Conservation (phyloP, 2,329 filamentous ascomycete genomes). For the Lasiodiplodia gonubiensis region DNA sequence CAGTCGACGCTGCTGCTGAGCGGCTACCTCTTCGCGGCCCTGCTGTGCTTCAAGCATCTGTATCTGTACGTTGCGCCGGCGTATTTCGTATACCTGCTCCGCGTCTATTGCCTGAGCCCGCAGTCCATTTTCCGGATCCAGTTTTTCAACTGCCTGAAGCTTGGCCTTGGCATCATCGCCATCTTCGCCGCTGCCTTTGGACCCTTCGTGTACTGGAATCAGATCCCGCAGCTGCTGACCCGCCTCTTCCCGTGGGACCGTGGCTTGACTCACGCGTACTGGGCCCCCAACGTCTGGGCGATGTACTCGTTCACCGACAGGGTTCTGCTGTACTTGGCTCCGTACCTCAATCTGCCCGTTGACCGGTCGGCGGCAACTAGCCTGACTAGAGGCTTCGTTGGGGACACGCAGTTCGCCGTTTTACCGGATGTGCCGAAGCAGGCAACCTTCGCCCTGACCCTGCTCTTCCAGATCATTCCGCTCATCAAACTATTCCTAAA, state of each 20-base stretch:
- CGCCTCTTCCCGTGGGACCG: constrained; percentile 92
- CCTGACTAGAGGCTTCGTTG: constrained; percentile 89
- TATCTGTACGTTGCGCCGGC: constrained; percentile 95
- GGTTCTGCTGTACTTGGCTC: constrained; percentile 80
- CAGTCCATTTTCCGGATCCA: constrained; percentile 77
- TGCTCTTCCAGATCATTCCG: constrained; percentile 74
- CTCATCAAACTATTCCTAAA: constrained; percentile 80
- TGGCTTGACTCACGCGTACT: constrained; percentile 95
- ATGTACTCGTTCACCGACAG: constrained; percentile 93
- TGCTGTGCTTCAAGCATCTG: constrained; percentile 97
- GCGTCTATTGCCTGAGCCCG: constrained; percentile 83
- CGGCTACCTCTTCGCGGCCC: constrained; percentile 79
- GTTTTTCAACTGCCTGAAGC: constrained; percentile 80
- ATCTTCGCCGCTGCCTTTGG: constrained; percentile 86
- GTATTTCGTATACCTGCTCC: constrained; percentile 92
- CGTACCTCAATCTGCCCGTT: constrained; percentile 75
- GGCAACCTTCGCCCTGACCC: constrained; percentile 80
- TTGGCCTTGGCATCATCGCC: constrained; percentile 72
- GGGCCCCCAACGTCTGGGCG: constrained; percentile 97
- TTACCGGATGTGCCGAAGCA: constrained; percentile 83
- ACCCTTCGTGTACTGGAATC: constrained; percentile 80
- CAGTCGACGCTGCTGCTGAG: constrained; percentile 76
- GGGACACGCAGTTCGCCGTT: constrained; percentile 92
- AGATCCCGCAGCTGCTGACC: constrained; percentile 81
- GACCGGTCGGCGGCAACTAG: constrained; percentile 79